Conservation (phyloP, 352 stramenopile genomes). For the Aphanomyces astaci region DNA sequence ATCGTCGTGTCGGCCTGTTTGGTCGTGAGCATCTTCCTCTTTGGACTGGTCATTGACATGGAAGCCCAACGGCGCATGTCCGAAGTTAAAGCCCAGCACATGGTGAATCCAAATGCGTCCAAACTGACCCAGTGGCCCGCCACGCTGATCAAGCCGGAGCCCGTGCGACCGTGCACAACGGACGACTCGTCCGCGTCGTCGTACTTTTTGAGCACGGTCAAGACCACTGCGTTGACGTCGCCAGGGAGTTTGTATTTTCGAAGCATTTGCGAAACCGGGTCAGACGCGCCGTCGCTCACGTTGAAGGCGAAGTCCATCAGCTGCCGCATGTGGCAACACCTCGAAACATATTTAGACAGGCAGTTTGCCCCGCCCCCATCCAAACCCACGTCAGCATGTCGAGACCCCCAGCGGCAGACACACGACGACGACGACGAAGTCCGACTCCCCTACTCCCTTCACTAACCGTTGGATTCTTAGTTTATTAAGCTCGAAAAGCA, state of each 20-base stretch:
- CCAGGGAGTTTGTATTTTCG: constrained; percentile 21
- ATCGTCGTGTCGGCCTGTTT: constrained; percentile 22
- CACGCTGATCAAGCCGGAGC: neutral
- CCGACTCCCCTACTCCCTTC: too few species aligned
- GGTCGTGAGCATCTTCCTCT: constrained; percentile 21
- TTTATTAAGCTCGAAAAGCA: too few species aligned
- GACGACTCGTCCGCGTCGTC: neutral
- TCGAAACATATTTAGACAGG: constrained; percentile 20
- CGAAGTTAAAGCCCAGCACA: neutral
- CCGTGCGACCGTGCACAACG: neutral
- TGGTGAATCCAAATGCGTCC: neutral
- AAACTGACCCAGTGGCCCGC: neutral
- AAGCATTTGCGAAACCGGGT: constrained; percentile 21
- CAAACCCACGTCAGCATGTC: too few species aligned
- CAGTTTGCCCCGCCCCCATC: neutral
- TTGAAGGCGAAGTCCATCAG: constrained; percentile 23
- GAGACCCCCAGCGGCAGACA: too few species aligned
- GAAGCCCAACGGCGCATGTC: constrained; percentile 13
- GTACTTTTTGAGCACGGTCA: neutral
- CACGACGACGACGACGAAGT: too few species aligned
- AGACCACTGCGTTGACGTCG: neutral
- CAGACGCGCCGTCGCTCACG: constrained; percentile 19
- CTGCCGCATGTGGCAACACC: constrained; percentile 18
- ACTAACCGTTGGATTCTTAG: too few species aligned
- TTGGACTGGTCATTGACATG: constrained; percentile 20